Base-by-base conservation (phyloP, 78 protist species). In the Trichosphaerium sp. region DNA sequence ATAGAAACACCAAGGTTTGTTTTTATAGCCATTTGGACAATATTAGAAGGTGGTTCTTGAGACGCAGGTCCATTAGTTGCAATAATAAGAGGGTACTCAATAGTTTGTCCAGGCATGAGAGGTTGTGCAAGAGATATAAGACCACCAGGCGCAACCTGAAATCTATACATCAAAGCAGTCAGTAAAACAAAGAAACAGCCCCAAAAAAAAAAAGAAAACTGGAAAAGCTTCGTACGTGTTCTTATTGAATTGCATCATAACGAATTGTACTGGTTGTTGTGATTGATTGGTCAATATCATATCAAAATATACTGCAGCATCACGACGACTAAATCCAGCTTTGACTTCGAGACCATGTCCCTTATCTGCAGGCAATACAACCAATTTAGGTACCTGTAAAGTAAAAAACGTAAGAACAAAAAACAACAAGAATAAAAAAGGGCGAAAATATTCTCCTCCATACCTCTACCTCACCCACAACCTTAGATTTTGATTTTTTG, bases 311-410 rank as follows among this genome's bases (percentile, higher is more conserved):
- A 68, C 18, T 32, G 66, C 47, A 1, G 70, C 57, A 0, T 32
- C 32, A 35, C 66, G 71, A 28, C 80, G 78, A 18, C 37, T 23
- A 28, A 81, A 57, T 1, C 68, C n/a, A 12, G 48, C 82, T 6
- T 18, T 3, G 4, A 81, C n/a, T 51, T 74, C 71, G n/a, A 81
- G 61, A 11, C 87, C 87, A 37, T 65, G 48, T 58, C 79, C 87
- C 51, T 44, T 11, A 4, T 34, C 44, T 25, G 26, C 4, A 1
- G 47, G 48, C 29, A 58, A 38, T 54, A 39, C 18, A 32, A 28
- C 4, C 44, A 14, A 2, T 31, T 43, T 31, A n/a, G 15, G 67
- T 40, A 69, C 42, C 26, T 18, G n/a, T n/a, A 11, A 18, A 25
- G 56, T 15, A 11, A 14, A 12, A 14, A 34, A 21, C 18, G 32